A percentile compares a stretch with the other conserved stretches of the same genome.
These are phyloP conservation scores for Acacia pycnantha DNA, from an alignment of 331 rosid genomes.

Conservation along the genomic window DNA sequence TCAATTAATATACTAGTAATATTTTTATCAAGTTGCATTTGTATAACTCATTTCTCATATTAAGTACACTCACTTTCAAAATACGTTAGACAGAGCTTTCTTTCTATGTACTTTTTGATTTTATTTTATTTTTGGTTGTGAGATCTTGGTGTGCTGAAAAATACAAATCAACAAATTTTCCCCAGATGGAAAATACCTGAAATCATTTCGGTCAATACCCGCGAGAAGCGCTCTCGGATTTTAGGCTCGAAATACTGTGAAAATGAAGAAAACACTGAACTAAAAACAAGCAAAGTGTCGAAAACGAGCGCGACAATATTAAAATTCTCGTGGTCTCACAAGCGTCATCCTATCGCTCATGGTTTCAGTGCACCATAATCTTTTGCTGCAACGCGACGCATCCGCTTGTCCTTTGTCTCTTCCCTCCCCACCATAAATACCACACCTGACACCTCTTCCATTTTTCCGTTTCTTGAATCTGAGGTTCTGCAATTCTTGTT, in stretches of 20 bases:
- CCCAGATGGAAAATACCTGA: background rate
- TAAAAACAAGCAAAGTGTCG: background rate
- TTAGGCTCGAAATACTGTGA: background rate
- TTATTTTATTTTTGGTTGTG: background rate
- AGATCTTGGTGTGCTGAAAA: background rate
- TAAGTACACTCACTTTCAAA: background rate
- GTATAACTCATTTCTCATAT: background rate
- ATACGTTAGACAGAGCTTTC: background rate
- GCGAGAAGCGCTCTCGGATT: constrained; percentile 24
- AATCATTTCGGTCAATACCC: background rate
- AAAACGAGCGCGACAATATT: background rate
- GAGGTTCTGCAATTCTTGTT: constrained; percentile 11
- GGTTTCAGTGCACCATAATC: background rate
- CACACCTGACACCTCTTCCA: constrained; percentile 12
- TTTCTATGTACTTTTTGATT: no score
- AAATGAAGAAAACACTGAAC: background rate
- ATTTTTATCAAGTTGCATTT: background rate
- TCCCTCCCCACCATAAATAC: background rate
- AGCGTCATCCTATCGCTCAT: constrained; percentile 22
- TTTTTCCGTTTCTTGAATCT: constrained; percentile 6
- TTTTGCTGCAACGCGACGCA: background rate
- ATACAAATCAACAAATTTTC: background rate
- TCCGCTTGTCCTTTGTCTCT: background rate
- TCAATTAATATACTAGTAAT: background rate
- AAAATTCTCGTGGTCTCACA: constrained; percentile 26